Conservation (phyloP, 768 basidiomycete species). For the Macrolepiota dolichaula region DNA sequence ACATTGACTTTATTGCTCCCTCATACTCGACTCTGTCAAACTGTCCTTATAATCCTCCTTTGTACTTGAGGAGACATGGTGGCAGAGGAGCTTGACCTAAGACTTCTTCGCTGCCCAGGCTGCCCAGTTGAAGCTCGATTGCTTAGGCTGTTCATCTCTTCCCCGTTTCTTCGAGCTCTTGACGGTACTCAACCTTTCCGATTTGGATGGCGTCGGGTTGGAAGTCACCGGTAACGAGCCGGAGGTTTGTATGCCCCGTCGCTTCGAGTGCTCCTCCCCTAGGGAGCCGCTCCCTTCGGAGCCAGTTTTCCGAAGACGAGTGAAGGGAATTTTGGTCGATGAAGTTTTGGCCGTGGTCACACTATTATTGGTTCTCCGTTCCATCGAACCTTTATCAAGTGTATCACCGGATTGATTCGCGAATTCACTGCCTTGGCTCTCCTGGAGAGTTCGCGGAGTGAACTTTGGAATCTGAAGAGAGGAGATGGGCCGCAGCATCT, state of each 20-base stretch:
- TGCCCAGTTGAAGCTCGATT: constrained; percentile 8
- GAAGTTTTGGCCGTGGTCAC: background rate
- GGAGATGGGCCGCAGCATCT: constrained; percentile 12
- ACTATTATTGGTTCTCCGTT: background rate
- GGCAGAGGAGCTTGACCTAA: background rate
- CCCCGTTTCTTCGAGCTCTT: background rate
- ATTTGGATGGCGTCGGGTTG: background rate
- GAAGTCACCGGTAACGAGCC: background rate
- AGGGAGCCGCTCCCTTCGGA: background rate
- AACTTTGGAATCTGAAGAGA: constrained; percentile 10
- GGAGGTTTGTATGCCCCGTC: background rate
- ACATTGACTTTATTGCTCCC: background rate
- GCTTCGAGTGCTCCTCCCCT: background rate
- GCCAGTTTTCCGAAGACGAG: background rate
- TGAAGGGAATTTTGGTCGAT: background rate
- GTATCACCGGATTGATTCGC: background rate
- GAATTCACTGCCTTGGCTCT: background rate
- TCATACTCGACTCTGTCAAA: background rate
- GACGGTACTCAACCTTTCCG: background rate
- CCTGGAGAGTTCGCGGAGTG: constrained; percentile 12
- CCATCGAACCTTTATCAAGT: too few relatives aligned
- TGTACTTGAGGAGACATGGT: background rate
- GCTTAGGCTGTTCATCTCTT: background rate
- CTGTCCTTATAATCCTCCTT: background rate
- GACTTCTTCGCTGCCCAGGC: constrained; percentile 1